These are phyloP conservation scores for Pleurozium schreberi DNA, from an alignment of 225 moss, liverwort and hornwort genomes.

Conservation along the genomic window DNA sequence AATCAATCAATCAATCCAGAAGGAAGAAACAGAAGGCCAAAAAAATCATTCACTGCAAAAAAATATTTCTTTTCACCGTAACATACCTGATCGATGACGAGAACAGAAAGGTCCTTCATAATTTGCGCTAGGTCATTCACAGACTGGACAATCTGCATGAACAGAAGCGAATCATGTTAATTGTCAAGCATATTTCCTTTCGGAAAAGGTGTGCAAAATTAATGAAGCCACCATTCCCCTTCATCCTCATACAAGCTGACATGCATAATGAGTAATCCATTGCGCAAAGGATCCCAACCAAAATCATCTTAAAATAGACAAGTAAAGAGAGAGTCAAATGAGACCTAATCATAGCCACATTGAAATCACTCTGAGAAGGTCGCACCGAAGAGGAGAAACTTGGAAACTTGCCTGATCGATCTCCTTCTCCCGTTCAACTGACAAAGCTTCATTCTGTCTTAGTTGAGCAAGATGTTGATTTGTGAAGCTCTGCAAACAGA, in stretches of 20 bases:
- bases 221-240: neutral
- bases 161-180: neutral
- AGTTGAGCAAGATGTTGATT: constrained; percentile 63
- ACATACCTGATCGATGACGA: constrained; percentile 97
- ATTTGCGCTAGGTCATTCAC: constrained; percentile 98
- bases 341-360: neutral
- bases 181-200: neutral
- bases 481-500: constrained; percentile 61
- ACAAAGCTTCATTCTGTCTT: constrained; percentile 84
- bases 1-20: neutral
- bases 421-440: constrained; percentile 88
- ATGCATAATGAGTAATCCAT: neutral
- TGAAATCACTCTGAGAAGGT: neutral
- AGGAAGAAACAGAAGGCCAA: neutral
- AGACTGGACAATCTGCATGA: constrained; percentile 87
- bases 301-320: neutral
- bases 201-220: neutral
- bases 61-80: neutral
- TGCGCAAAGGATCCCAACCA: neutral
- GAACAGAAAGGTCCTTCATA: constrained; percentile 96
- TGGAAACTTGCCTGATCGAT: constrained; percentile 60
- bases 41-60: neutral
- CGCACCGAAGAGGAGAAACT: neutral
- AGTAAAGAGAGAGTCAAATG: neutral
- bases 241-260: neutral